A percentile compares a stretch with the other conserved stretches of the same genome.
These are phyloP conservation scores for Blastocystis sp. DNA, from an alignment of 352 stramenopile species.

Conservation along the genomic window DNA sequence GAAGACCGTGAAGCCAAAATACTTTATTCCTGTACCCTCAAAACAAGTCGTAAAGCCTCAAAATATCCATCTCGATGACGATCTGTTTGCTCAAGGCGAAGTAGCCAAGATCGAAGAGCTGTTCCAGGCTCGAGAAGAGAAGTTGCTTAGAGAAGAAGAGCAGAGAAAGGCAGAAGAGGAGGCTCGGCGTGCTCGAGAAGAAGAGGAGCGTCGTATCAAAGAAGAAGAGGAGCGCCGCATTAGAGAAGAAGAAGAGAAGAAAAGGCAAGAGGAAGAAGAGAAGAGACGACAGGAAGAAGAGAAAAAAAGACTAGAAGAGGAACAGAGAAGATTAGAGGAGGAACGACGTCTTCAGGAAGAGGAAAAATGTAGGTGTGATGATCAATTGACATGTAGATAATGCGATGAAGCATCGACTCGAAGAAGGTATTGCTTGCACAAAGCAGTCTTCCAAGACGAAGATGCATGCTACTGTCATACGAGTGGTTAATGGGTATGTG, in stretches of 20 bases:
- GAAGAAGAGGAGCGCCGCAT: neutral
- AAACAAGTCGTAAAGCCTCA: neutral
- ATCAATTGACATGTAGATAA: neutral
- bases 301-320: neutral
- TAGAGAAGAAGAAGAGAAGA: neutral
- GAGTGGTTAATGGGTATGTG: neutral
- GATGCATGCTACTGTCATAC: neutral
- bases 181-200: neutral
- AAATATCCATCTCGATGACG: neutral
- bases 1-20: neutral
- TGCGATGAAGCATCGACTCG: neutral
- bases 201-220: neutral
- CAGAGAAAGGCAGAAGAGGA: neutral
- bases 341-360: neutral
- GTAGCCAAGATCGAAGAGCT: conserved; percentile 16
- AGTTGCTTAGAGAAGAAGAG: neutral
- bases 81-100: neutral
- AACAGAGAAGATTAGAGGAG: neutral
- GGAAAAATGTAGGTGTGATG: neutral
- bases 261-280: conserved; percentile 4
- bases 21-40: neutral
- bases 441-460: neutral
- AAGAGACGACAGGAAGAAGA: neutral
- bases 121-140: conserved; percentile 21
- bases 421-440: neutral